These are phyloP conservation scores for Candida awuae DNA, from an alignment of 805 yeast genomes.

Conservation along the genomic window DNA sequence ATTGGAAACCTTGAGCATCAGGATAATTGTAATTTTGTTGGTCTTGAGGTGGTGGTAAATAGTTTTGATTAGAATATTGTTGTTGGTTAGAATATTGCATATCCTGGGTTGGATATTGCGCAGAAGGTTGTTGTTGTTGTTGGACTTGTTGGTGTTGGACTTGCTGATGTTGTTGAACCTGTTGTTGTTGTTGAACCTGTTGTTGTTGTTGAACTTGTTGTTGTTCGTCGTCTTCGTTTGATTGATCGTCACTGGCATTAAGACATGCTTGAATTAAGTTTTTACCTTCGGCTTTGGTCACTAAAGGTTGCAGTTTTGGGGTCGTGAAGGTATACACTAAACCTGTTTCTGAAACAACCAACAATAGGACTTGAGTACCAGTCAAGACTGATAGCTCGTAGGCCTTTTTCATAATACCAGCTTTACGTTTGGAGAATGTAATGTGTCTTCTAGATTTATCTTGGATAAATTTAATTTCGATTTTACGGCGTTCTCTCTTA, in stretches of 20 bases:
- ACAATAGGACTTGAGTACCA: conserved; percentile 90
- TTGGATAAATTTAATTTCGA: conserved; percentile 94
- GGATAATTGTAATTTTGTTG: conserved; percentile 11
- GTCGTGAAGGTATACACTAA: conserved; percentile 96
- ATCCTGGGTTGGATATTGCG: conserved; percentile 22
- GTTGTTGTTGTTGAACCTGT: conserved; percentile 24
- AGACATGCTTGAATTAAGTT: conserved; percentile 93
- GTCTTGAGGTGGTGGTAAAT: conserved; percentile 7
- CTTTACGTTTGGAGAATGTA: conserved; percentile 95
- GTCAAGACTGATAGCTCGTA: conserved; percentile 93
- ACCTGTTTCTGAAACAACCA: conserved; percentile 98
- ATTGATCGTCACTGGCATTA: conserved; percentile 88
- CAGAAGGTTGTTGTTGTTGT: conserved; percentile 22
- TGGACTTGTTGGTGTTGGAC: conserved; percentile 27
- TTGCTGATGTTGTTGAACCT: conserved; percentile 24
- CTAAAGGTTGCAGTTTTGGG: conserved; percentile 97
- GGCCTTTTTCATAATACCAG: conserved; percentile 99
- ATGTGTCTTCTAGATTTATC: conserved; percentile 97
- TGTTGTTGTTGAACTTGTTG: conserved; percentile 28
- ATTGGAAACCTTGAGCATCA: conserved; percentile 14
- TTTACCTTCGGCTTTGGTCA: conserved; percentile 95
- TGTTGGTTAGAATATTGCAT: conserved; percentile 9
- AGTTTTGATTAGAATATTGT: conserved; percentile 5
- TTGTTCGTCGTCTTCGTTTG: conserved; percentile 43
- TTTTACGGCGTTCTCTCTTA: conserved; percentile 67